Evolutionary conservation across 495 filamentous ascomycete genomes (phyloP), one percentile per base, ranked within the genome.

Genomic region (Poronia punctata): DNA sequence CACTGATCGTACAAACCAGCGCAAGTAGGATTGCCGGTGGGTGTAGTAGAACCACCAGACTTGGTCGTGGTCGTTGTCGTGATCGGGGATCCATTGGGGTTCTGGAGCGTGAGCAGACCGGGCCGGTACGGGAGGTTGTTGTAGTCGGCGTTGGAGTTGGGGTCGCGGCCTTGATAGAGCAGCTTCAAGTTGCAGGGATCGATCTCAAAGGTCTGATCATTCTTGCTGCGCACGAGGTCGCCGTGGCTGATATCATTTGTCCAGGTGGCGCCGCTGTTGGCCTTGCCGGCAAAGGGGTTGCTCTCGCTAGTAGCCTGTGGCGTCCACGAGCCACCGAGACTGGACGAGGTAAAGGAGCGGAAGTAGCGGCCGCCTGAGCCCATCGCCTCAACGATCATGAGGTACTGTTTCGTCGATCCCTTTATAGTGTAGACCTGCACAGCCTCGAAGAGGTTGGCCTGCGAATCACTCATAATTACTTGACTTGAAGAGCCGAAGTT

Each of bases 311-410:
- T 51, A 3, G 76, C 68, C 48, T 76, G 69, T 9, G 61, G 38
- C 0, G 70, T 76, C 77, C 77, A 80, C 16, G 57, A 22, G 1
- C 76, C 76, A 33, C 47, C 47, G 0, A 80, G 66, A 36, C 63
- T 71, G 28, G 43, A 59, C 15, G 78, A 65, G 2, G 74, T 79
- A 57, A 72, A 80, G 2, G 76, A 79, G 28, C 77, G 74, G 72
- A 82, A 82, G 47, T 75, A 82, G 2, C 77, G 68, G 1, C 77
- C 77, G 14, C 66, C 49, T 1, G 63, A 17, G 4, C 76, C 75
- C 24, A 78, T 76, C 0, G 70, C 59, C 56, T 82, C 78, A 43
- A 81, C 70, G 27, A 82, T 70, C 74, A 82, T 80, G 6, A 82
- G 70, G 38, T 73, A 72, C 44, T 72, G 66, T 23, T 68, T 72